Conservation (phyloP, 768 basidiomycete genomes). For the Xerocomus spinulosus region DNA sequence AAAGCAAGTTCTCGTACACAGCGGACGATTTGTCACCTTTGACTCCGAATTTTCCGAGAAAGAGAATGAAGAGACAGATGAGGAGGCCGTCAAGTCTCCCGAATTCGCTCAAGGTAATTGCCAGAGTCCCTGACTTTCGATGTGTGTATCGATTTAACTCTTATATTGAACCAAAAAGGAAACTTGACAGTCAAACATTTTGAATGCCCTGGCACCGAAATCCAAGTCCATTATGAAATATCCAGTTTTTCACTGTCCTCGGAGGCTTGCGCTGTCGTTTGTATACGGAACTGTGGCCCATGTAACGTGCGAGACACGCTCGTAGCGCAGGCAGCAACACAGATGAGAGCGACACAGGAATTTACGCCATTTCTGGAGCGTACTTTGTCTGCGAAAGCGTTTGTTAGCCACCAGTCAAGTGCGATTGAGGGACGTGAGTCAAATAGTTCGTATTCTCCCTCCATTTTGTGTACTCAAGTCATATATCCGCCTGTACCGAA, state of each 20-base stretch:
- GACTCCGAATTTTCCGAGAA: slow-evolving; percentile 20
- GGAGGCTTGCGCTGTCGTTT: slow-evolving; percentile 43
- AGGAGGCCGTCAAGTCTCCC: slow-evolving; percentile 33
- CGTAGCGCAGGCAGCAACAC: slow-evolving; percentile 7
- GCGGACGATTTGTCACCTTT: slow-evolving; percentile 46
- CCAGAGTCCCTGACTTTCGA: not conserved
- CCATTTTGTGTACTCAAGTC: slow-evolving; percentile 1
- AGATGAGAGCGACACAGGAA: slow-evolving; percentile 10
- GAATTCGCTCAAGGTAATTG: slow-evolving; percentile 38
- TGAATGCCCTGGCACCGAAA: slow-evolving; percentile 3
- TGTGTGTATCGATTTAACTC: too few species aligned
- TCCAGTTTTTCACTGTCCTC: slow-evolving; percentile 39
- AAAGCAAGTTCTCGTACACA: slow-evolving; percentile 72
- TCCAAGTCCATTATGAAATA: slow-evolving; percentile 43
- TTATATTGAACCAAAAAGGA: too few species aligned
- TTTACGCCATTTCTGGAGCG: slow-evolving; percentile 20
- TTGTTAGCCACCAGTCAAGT: slow-evolving; percentile 13
- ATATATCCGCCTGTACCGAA: not conserved
- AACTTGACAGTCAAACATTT: slow-evolving; percentile 7
- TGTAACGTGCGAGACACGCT: slow-evolving; percentile 4
- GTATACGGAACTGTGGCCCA: slow-evolving; percentile 31
- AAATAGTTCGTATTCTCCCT: not conserved
- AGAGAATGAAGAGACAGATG: slow-evolving; percentile 40
- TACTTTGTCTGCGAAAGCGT: slow-evolving; percentile 25
- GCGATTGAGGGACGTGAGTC: slow-evolving; percentile 16